These are phyloP conservation scores for Pluteus cervinus DNA, from an alignment of 768 basidiomycete genomes.

Conservation along the genomic window DNA sequence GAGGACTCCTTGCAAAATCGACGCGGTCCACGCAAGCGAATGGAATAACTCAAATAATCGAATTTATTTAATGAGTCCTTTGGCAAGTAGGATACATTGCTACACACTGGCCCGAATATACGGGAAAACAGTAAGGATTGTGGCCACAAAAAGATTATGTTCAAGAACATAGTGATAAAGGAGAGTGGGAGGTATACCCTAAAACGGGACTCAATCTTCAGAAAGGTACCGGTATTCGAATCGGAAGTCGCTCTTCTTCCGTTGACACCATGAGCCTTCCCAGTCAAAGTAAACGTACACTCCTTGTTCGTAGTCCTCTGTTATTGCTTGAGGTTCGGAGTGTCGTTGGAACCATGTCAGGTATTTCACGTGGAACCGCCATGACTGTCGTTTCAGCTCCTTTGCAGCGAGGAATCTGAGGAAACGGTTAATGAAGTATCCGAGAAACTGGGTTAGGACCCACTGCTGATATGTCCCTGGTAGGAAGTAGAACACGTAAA, in stretches of 20 bases:
- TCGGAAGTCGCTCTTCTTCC: conserved; percentile 97
- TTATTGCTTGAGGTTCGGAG: conserved; percentile 96
- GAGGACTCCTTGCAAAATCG: too few species aligned
- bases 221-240: conserved; percentile 95
- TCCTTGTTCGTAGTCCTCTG: conserved; percentile 98
- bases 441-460: conserved; percentile 9
- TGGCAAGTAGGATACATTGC: background rate
- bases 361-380: conserved; percentile 99
- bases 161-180: conserved; percentile 4
- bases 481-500: conserved; percentile 98
- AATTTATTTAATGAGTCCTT: too few species aligned
- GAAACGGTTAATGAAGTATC: conserved; percentile 1
- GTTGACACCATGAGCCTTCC: conserved; percentile 98
- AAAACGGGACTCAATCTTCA: conserved; percentile 54
- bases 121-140: conserved; percentile 2
- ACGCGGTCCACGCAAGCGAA: too few species aligned
- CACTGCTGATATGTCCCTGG: conserved; percentile 98
- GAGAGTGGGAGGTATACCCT: conserved; percentile 1
- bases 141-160: conserved; percentile 8
- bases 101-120: too few species aligned
- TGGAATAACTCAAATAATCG: too few species aligned
- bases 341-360: conserved; percentile 99
- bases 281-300: conserved; percentile 99
- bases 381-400: conserved; percentile 94
- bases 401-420: conserved; percentile 89